Evolutionary conservation across 176 grass and related monocot genomes (phyloP), one percentile per base, ranked within the genome.

Genomic region (Cenchrus americanus): DNA sequence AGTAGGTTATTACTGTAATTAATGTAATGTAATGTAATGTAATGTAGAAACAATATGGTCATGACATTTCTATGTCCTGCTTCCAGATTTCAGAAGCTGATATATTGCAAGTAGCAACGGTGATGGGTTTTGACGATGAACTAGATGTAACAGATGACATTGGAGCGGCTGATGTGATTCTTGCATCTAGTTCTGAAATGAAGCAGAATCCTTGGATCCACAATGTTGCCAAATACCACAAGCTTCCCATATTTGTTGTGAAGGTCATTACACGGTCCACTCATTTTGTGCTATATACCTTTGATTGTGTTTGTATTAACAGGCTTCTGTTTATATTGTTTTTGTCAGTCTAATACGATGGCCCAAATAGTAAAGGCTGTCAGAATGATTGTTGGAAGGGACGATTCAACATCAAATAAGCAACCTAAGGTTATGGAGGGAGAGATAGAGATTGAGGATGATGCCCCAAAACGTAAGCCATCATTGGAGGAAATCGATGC

Each of bases 401-500:
- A 88, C 47, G 84, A 59, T 69, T 73, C 77, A 30, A 66, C 62
- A 14, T 69, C 71, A 73, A 66, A 66, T 69, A 79, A 82, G 79
- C 57, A 83, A 43, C 64, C 79, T 66, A 80, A 83, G 52, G 50
- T 86, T 80, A 62, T 88, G 48, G 86, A 85, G 47, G 89, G 84
- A 8, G 91, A 95, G 80, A 94, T 98, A 84, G 96, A 94, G 86
- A 88, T 96, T 75, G 83, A 95, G 81, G 96, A 98, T 66, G 93
- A 98, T 84, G 96, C 96, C 50, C 96, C 96, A 2, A 95, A 86
- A 81, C 85, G 93, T 80, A 92, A 95, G 78, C 93, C 96, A 61
- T 94, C 96, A 5, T 80, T 98, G 69, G 93, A 98, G 89, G 96
- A 98, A 86, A 92, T 98, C 1, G 96, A 98, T 83, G 96, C 96